Conservation (phyloP, 371 early-diverging fungal genomes). For the Saksenaea vasiformis region DNA sequence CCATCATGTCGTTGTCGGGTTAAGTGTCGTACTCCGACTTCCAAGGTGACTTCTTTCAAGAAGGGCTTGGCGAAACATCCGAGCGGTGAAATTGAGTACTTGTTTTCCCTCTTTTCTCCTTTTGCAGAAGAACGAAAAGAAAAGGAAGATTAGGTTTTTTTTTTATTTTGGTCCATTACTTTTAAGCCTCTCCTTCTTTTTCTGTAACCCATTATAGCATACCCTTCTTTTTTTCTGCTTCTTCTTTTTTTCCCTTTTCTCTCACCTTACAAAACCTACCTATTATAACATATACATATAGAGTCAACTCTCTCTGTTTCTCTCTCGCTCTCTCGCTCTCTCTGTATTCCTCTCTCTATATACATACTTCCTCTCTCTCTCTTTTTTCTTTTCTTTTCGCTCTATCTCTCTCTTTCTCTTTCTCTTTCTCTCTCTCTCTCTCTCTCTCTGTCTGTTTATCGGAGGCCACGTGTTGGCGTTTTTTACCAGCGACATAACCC, state of each 20-base stretch:
- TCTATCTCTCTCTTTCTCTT: slow-evolving; percentile 3
- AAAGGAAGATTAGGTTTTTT: neutral
- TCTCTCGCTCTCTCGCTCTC: too few species aligned
- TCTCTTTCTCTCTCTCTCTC: neutral
- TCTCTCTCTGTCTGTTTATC: neutral
- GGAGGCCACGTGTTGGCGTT: slow-evolving; percentile 8
- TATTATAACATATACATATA: neutral
- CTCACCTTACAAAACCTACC: too few species aligned
- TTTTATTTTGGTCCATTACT: too few species aligned
- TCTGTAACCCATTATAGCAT: too few species aligned
- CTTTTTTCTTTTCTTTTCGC: neutral
- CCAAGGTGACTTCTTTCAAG: neutral
- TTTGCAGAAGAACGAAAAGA: neutral
- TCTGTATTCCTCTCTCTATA: neutral
- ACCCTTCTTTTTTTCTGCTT: too few species aligned
- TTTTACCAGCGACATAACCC: slow-evolving; percentile 5
- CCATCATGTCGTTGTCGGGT: neutral
- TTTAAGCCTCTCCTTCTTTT: too few species aligned
- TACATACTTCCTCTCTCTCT: neutral
- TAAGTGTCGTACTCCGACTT: neutral
- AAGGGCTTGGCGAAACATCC: neutral
- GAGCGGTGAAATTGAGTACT: neutral
- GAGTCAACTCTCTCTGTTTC: neutral
- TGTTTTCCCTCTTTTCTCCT: neutral
- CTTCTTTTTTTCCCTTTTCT: too few species aligned